Conservation (phyloP, 2,329 filamentous ascomycete genomes). For the Chrysoporthe deuterocubensis region DNA sequence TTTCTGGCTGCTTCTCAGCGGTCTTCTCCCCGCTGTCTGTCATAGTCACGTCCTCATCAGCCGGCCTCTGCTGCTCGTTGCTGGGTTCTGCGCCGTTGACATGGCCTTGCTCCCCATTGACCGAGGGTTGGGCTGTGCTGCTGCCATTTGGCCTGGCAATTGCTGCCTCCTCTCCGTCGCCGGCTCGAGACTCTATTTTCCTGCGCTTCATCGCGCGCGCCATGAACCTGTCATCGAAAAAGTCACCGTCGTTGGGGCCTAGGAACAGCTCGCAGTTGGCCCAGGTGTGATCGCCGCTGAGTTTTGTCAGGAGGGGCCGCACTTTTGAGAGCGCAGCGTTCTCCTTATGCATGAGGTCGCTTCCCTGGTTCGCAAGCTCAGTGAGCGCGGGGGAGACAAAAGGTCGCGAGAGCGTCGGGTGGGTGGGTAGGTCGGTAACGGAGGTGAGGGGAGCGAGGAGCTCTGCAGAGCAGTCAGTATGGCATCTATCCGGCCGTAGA, state of each 20-base stretch:
- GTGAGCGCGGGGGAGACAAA: constrained; percentile 76
- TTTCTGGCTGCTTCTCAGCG: constrained; percentile 12
- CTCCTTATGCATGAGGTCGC: constrained; percentile 75
- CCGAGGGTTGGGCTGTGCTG: constrained; percentile 7
- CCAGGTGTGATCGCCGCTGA: constrained; percentile 77
- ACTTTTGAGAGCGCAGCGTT: constrained; percentile 73
- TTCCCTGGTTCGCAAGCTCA: constrained; percentile 70
- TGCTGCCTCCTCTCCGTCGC: constrained; percentile 20
- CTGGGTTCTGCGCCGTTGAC: not conserved
- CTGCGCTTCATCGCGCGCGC: constrained; percentile 39
- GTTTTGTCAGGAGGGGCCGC: constrained; percentile 72
- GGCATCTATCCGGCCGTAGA: not conserved
- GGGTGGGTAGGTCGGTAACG: constrained; percentile 73
- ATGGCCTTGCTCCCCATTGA: constrained; percentile 29
- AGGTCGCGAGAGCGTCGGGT: constrained; percentile 74
- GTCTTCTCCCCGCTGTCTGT: constrained; percentile 27
- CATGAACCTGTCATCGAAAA: constrained; percentile 56
- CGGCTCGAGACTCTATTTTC: constrained; percentile 13
- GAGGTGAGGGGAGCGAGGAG: constrained; percentile 76
- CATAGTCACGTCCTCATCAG: constrained; percentile 33
- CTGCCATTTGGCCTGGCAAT: constrained; percentile 23
- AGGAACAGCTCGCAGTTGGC: constrained; percentile 63
- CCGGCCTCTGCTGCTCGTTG: not conserved
- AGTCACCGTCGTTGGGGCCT: constrained; percentile 57
- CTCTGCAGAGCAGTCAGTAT: constrained; percentile 51